Evolutionary conservation across 176 grass and related monocot species (phyloP), one percentile per base, ranked within the genome.

Genomic region (Cocos nucifera): DNA sequence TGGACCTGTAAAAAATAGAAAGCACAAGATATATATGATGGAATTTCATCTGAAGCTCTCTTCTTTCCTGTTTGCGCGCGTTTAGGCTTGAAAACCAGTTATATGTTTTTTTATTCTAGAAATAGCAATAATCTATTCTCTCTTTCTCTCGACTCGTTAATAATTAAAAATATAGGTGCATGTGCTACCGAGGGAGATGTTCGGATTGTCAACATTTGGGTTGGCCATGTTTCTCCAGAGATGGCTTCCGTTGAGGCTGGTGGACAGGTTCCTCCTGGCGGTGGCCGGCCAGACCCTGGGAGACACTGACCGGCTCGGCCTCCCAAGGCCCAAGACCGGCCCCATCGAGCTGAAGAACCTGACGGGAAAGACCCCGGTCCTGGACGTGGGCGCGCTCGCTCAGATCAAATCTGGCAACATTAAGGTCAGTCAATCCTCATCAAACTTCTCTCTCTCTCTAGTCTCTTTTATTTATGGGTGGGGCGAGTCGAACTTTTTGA

Each of bases 331-430:
- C 21, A 98, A 92, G 79, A 83, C 63, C 16, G 93, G 93, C 6
- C 93, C 93, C 75, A 78, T 98, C 29, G 88, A 92, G 73, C 93
- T 98, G 17, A 98, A 98, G 72, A 86, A 66, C 81, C 84, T 92
- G 71, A 92, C 88, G 15, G 93, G 93, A 28, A 77, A 84, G 51
- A 98, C 93, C 27, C 93, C 93, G 1, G 88, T 98, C 64, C 85
- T 98, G 39, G 93, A 98, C 57, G 84, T 89, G 3, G 93, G 93
- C 14, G 76, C 93, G 16, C 73, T 98, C 26, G 53, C 49, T 16
- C 79, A 89, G 69, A 98, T 98, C 77, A 98, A 88, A 89, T 72
- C 77, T 51, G 93, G 93, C 55, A 92, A 80, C 67, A 98, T 98
- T 74, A 92, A 86, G 93, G 93, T 98, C 49, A 23, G 67, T 58